Evolutionary conservation across 306 rosid species (phyloP).

Genomic region (Trichosanthes truncata): DNA sequence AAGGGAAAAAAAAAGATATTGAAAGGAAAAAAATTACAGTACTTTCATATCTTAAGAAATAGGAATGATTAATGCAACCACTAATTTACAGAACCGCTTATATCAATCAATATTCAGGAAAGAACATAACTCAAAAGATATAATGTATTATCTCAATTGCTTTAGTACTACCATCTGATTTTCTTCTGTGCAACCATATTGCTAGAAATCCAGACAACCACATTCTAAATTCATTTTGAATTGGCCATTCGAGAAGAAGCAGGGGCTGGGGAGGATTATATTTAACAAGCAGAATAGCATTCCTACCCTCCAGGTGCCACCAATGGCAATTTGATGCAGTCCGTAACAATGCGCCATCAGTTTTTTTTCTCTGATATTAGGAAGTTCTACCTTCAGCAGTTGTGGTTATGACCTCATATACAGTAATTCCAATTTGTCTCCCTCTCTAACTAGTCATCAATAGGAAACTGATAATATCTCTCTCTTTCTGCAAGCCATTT

Average conservation of each 20-base stretch:
- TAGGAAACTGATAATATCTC: not conserved
- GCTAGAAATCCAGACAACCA: not conserved
- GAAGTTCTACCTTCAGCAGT: constrained; percentile 4
- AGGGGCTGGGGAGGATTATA: constrained; percentile 12
- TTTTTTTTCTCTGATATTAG: not conserved
- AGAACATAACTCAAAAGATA: not conserved
- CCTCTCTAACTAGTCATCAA: constrained; percentile 2
- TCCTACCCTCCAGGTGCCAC: not conserved
- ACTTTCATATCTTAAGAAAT: not conserved
- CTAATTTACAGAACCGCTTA: not conserved
- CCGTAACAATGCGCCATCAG: not conserved
- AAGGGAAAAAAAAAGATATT: not conserved
- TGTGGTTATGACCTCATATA: constrained; percentile 1
- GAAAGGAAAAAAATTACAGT: not conserved
- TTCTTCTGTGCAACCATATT: constrained; percentile 4
- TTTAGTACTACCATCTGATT: not conserved
- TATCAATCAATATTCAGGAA: not conserved
- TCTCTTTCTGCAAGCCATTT: not conserved
- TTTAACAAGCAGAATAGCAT: not conserved
- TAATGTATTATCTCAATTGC: not conserved
- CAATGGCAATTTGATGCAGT: not conserved
- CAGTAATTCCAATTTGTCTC: not conserved
- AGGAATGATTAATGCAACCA: not conserved
- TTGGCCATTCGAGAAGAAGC: not conserved
- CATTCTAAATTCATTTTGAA: constrained; percentile 5